These are phyloP conservation scores for Penicillium sp. DNA, from an alignment of 2,329 filamentous ascomycete genomes.

Conservation along the genomic window DNA sequence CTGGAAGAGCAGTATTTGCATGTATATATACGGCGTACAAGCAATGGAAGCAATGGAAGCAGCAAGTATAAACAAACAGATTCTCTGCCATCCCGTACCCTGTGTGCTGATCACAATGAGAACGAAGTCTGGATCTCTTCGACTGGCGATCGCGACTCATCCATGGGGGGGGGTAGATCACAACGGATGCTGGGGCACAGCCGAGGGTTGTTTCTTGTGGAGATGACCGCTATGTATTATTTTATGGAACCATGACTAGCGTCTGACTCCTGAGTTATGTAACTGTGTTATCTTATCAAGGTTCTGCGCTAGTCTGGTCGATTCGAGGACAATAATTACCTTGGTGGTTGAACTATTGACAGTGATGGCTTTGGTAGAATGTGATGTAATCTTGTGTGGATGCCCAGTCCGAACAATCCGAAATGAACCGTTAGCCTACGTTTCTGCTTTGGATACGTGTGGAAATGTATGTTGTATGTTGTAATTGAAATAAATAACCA, in stretches of 20 bases:
- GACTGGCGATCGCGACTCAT: constrained; percentile 1
- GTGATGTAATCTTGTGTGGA: neutral
- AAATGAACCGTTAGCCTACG: neutral
- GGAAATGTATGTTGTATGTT: neutral
- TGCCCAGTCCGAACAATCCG: neutral
- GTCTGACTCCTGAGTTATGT: neutral
- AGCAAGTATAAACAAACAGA: neutral
- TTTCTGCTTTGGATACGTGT: neutral
- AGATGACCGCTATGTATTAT: neutral
- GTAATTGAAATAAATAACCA: neutral
- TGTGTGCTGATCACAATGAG: neutral
- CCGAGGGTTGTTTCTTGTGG: constrained; percentile 2
- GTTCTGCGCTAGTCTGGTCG: neutral
- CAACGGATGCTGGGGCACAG: neutral
- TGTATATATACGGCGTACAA: too few relatives aligned
- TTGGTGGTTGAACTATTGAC: neutral
- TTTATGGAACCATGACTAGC: neutral
- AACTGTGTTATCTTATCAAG: too few relatives aligned
- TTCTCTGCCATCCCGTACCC: neutral
- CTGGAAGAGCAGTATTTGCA: too few relatives aligned
- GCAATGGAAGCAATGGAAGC: too few relatives aligned
- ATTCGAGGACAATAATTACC: neutral
- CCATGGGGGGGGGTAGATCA: constrained; percentile 6
- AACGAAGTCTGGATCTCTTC: neutral
- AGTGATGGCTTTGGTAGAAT: neutral